Conservation (phyloP, 2,329 filamentous ascomycete species). For the Pseudopithomyces maydicus region DNA sequence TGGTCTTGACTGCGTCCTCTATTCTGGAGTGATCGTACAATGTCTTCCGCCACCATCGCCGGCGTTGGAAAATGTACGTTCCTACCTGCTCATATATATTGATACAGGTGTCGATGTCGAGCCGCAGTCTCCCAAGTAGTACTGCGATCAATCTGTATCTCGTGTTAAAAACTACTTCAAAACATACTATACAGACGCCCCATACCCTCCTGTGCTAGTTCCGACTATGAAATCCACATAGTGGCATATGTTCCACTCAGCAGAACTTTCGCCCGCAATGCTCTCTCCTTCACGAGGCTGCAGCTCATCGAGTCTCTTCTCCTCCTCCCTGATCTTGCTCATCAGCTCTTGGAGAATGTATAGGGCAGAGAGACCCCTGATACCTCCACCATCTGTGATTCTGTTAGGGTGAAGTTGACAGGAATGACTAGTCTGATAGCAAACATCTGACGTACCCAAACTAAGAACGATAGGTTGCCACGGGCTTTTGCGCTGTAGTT, state of each 20-base stretch:
- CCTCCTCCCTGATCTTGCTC: neutral
- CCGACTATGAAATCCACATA: slow-evolving; percentile 3
- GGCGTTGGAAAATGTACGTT: neutral
- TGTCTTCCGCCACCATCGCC: slow-evolving; percentile 1
- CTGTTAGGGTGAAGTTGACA: neutral
- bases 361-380: slow-evolving; percentile 1
- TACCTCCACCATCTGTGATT: neutral
- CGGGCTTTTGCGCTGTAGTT: neutral
- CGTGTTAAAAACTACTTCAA: neutral
- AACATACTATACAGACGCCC: neutral
- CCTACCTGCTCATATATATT: neutral
- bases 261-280: neutral
- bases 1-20: neutral
- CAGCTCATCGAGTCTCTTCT: neutral
- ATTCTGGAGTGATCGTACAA: neutral
- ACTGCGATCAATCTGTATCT: neutral
- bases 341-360: neutral
- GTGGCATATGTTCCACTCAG: neutral
- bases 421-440: neutral
- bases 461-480: slow-evolving; percentile 3
- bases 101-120: neutral
- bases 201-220: slow-evolving; percentile 5
- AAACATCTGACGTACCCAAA: neutral
- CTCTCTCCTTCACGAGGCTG: neutral
- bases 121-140: slow-evolving; percentile 3